Percentiles rank a stretch among this genome's conserved stretches.
Evolutionary conservation across 352 stramenopile species (phyloP).

Genomic region (Halophytophthora polymorphica): DNA sequence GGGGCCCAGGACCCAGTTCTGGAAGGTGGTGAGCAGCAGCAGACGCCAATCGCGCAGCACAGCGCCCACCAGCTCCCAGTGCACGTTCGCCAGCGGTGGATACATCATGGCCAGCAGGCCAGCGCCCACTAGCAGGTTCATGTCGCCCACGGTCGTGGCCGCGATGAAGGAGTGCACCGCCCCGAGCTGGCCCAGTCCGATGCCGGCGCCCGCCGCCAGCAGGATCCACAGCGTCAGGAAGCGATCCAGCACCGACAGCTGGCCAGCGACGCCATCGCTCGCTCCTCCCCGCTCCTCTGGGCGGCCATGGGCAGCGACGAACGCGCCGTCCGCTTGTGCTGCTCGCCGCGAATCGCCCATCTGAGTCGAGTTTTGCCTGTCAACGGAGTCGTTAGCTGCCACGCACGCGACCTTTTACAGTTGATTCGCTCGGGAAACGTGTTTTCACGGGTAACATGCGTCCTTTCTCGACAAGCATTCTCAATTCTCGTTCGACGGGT

Average conservation of each 20-base stretch:
- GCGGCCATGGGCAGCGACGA: too few species aligned
- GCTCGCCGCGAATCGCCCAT: too few species aligned
- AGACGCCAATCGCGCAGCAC: slow-evolving; percentile 47
- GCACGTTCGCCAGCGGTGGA: slow-evolving; percentile 50
- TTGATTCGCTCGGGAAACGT: too few species aligned
- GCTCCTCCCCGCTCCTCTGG: neutral
- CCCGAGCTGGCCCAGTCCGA: slow-evolving; percentile 43
- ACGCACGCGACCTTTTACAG: too few species aligned
- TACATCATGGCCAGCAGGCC: slow-evolving; percentile 67
- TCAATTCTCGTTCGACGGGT: too few species aligned
- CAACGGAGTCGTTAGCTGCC: too few species aligned
- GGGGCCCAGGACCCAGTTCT: slow-evolving; percentile 64
- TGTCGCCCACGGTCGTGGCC: slow-evolving; percentile 40
- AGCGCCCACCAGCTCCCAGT: slow-evolving; percentile 40
- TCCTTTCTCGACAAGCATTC: too few species aligned
- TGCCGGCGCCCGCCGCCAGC: slow-evolving; percentile 30
- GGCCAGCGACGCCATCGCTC: slow-evolving; percentile 6
- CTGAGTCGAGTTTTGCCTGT: too few species aligned
- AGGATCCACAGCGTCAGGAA: slow-evolving; percentile 67
- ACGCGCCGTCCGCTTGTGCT: too few species aligned
- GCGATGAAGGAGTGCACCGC: slow-evolving; percentile 40
- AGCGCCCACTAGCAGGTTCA: slow-evolving; percentile 51
- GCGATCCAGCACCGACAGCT: slow-evolving; percentile 48
- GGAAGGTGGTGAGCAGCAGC: slow-evolving; percentile 44
- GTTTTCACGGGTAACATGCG: too few species aligned